Base-by-base conservation (phyloP, 2,329 filamentous ascomycete genomes). In the Raffaelea ambrosiae region DNA sequence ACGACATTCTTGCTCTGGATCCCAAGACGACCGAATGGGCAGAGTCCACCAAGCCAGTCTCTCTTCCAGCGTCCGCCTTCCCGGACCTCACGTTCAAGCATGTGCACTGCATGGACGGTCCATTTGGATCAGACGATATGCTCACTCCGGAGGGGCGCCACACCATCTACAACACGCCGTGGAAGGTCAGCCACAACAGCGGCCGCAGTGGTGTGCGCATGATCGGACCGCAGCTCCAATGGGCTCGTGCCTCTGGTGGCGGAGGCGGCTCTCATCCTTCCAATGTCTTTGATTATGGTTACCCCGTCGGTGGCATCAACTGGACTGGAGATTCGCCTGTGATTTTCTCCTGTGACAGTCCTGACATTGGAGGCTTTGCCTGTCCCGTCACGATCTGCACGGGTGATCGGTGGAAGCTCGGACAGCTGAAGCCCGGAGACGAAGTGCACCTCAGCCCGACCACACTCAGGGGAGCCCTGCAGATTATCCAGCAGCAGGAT, bases 191-290 rank as follows among this genome's bases (percentile, higher is more conserved):
- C 0, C 79, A 83, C 54, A 83, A 83, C 50, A 72, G 76, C 1
- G 76, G 74, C 13, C 66, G 81, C 48, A 77, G 72, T 38, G 81
- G 78, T 0, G 76, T 84, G 22, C 70, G 80, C 7, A 66, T 84
- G 0, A 61, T 79, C 2, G 80, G 80, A 0, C 77, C 79, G 0
- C 69, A 71, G 1, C 76, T 77, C 0, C 69, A 73, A 52, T 84
- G 76, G 73, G 75, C 77, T 14, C 66, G 81, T 7, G 59, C 69
- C 29, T 72, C 78, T 53, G 81, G 80, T 11, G 81, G 79, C 0
- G 79, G 81, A 51, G 81, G 78, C 8, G 81, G 81, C 11, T 70
- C 74, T 1, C 81, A 84, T 58, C 81, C 81, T 0, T 73, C 68
- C 31, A 81, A 82, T 51, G 55, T 77, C 16, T 69, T 77, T 20